Evolutionary conservation across 2,329 filamentous ascomycete genomes (phyloP).

Genomic region (Phaeosphaeria sp.): DNA sequence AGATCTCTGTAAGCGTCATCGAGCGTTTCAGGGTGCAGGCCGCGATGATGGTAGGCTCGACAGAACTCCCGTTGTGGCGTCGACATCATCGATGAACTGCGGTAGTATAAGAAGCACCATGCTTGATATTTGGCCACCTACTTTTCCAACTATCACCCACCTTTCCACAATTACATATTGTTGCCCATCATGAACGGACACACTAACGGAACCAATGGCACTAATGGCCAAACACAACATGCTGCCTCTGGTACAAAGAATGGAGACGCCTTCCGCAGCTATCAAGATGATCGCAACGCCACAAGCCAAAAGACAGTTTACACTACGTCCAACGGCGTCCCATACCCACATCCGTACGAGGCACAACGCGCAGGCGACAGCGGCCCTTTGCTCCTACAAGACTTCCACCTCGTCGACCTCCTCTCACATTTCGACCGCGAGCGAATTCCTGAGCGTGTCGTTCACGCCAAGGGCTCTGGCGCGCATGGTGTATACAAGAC

Average conservation of each 20-base stretch:
- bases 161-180: not conserved
- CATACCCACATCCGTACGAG: constrained; percentile 65
- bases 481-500: constrained; percentile 57
- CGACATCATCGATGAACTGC: constrained; percentile 2
- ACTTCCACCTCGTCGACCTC: constrained; percentile 58
- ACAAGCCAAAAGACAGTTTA: constrained; percentile 57
- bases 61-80: not conserved
- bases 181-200: constrained; percentile 9
- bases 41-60: constrained; percentile 17
- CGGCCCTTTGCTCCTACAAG: constrained; percentile 63
- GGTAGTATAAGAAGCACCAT: constrained; percentile 2
- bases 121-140: not conserved
- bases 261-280: constrained; percentile 44
- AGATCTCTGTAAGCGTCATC: constrained; percentile 27
- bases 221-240: not conserved
- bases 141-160: not conserved
- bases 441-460: constrained; percentile 58
- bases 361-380: constrained; percentile 63
- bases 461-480: constrained; percentile 58
- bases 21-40: constrained; percentile 5
- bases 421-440: constrained; percentile 60
- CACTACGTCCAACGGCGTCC: constrained; percentile 63
- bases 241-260: not conserved
- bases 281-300: constrained; percentile 54
- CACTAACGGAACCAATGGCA: not conserved